Conservation (phyloP, 106 monocot genomes). For the Dioscorea zingiberensis region DNA sequence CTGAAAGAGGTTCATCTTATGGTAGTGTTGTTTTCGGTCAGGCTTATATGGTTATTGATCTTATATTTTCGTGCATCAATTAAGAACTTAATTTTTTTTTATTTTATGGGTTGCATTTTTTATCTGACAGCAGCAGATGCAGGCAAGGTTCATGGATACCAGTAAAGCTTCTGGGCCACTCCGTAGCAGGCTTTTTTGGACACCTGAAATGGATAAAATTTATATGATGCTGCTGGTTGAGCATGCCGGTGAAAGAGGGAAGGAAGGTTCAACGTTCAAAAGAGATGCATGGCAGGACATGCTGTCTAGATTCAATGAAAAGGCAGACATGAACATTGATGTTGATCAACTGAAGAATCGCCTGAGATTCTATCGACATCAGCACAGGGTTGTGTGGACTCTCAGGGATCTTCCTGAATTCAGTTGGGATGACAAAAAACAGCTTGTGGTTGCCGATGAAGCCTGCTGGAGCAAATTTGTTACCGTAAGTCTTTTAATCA, state of each 20-base stretch:
- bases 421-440: background rate
- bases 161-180: background rate
- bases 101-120: background rate
- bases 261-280: background rate
- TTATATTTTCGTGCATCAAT: too few species aligned
- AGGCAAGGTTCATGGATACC: background rate
- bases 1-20: too few species aligned
- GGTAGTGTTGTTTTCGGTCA: too few species aligned
- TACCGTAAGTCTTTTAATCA: background rate
- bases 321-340: constrained; percentile 5
- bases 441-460: constrained; percentile 5
- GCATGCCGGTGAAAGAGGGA: background rate
- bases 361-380: constrained; percentile 1
- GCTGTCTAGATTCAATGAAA: background rate
- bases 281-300: background rate
- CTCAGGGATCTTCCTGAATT: background rate
- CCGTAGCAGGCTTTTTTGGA: constrained; percentile 7
- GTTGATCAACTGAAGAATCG: constrained; percentile 7
- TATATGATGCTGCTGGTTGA: background rate
- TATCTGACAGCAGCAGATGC: background rate
- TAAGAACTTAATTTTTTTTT: too few species aligned
- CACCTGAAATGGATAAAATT: background rate
- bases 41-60: too few species aligned
- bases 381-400: constrained; percentile 1
- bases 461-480: background rate